Evolutionary conservation across 345 rosid species (phyloP), one percentile per base, ranked within the genome.

Genomic region (Nasturtium officinale): DNA sequence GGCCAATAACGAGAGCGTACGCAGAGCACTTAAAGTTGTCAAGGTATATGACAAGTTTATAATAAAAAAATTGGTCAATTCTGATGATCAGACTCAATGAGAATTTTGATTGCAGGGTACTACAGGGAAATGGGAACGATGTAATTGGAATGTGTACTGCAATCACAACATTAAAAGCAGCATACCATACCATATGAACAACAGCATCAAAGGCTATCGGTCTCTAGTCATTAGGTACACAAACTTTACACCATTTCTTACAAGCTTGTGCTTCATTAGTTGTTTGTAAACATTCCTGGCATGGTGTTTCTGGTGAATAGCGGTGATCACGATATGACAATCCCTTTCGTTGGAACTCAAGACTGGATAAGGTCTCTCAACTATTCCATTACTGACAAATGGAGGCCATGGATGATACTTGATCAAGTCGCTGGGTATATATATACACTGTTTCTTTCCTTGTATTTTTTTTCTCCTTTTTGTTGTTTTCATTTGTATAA

Each of bases 321-420:
- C 6, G 90, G 96, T 2, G 96, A 89, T 71, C 96, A 83, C 56
- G 96, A 89, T 66, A 18, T 86, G 81, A 0, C 23, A 0, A n/a
- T 86, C 23, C 88, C 96, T 6, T 86, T 71, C 67, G 2, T 78
- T 73, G 83, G 80, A 42, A 87, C 96, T 35, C 85, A 85, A 80
- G 87, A 75, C 1, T 87, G 96, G 90, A 86, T 86, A 61, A 67
- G 84, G 59, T 73, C 83, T 11, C 82, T 87, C 5, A 86, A 83
- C 81, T 82, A 79, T 72, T 65, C 89, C 40, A 81, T 85, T 9
- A 3, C 59, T 9, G 86, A 87, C 2, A 84, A 89, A 23, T 86
- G 92, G 96, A 80, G 96, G 61, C 74, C 84, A 6, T 90, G 96
- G 92, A 63, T 42, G 6, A 38, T 80, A 29, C 69, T 43, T 1